Conservation (phyloP, 176 grass and related monocot species). For the Oryza glumipatula region DNA sequence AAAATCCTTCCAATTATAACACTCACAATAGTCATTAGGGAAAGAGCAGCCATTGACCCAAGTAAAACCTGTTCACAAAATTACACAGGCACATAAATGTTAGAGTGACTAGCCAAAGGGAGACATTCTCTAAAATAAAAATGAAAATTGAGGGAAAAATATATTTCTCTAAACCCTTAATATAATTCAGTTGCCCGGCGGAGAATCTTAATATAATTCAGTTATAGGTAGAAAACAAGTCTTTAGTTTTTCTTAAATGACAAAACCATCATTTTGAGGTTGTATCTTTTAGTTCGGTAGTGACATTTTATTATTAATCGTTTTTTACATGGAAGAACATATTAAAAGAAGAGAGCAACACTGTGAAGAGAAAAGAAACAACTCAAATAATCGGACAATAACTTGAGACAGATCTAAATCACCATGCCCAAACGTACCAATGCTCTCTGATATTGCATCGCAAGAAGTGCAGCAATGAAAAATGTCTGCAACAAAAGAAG, state of each 20-base stretch:
- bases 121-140: conserved; percentile 1
- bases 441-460: conserved; percentile 94
- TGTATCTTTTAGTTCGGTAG: not conserved
- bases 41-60: conserved; percentile 87
- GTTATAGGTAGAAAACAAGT: not conserved
- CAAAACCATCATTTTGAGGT: not conserved
- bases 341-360: not conserved
- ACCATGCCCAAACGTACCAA: conserved; percentile 54
- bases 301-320: not conserved
- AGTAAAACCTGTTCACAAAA: conserved; percentile 70
- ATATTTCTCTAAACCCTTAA: not conserved
- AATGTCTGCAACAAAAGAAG: conserved; percentile 76
- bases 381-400: conserved; percentile 12
- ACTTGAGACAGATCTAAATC: conserved; percentile 1
- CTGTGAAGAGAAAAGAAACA: not conserved
- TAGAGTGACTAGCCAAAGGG: conserved; percentile 1
- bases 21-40: conserved; percentile 88
- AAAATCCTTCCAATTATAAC: conserved; percentile 89
- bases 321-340: conserved; percentile 3
- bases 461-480: conserved; percentile 91
- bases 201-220: not conserved
- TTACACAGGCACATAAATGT: conserved; percentile 28
- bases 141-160: conserved; percentile 6
- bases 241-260: conserved; percentile 20
- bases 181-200: no score